Percentiles rank a stretch among this genome's conserved stretches.
These are phyloP conservation scores for Mycena amicta DNA, from an alignment of 768 basidiomycete genomes.

Conservation along the genomic window DNA sequence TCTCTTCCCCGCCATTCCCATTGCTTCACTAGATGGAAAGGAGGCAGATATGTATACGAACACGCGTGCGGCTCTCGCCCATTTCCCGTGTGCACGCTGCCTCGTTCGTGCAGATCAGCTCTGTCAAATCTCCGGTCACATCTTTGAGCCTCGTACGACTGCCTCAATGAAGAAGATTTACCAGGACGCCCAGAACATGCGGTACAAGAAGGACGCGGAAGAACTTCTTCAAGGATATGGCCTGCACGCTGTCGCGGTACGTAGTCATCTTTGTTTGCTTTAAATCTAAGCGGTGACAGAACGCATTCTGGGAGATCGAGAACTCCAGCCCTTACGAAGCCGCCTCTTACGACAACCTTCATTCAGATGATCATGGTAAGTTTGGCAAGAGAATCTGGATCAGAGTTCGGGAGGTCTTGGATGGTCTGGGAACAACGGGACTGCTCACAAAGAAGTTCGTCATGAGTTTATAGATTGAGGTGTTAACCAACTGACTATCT, in stretches of 20 bases:
- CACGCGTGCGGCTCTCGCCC: constrained; percentile 2
- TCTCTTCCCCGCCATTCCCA: constrained; percentile 4
- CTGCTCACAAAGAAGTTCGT: constrained; percentile 13
- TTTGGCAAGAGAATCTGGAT: constrained; percentile 18
- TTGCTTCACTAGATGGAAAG: constrained; percentile 9
- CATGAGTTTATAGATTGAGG: not conserved
- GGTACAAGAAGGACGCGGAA: constrained; percentile 2
- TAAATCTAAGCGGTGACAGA: not conserved
- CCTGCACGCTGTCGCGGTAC: constrained; percentile 15
- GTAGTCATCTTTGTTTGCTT: not conserved
- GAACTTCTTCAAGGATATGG: constrained; percentile 9
- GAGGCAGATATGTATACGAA: constrained; percentile 8
- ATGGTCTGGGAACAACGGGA: not conserved
- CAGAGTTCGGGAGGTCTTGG: not conserved
- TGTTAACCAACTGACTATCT: not conserved
- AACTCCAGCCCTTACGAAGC: constrained; percentile 12
- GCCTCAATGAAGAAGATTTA: constrained; percentile 5
- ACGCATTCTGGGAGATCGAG: constrained; percentile 12
- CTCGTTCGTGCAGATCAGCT: constrained; percentile 8
- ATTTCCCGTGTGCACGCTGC: constrained; percentile 13
- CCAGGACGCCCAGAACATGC: not conserved
- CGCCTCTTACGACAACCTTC: constrained; percentile 12
- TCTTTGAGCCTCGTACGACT: constrained; percentile 4
- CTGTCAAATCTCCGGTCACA: constrained; percentile 4
- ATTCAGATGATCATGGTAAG: constrained; percentile 14